These are phyloP conservation scores for Diaporthe caulivora DNA, from an alignment of 2,329 filamentous ascomycete genomes.

Conservation along the genomic window DNA sequence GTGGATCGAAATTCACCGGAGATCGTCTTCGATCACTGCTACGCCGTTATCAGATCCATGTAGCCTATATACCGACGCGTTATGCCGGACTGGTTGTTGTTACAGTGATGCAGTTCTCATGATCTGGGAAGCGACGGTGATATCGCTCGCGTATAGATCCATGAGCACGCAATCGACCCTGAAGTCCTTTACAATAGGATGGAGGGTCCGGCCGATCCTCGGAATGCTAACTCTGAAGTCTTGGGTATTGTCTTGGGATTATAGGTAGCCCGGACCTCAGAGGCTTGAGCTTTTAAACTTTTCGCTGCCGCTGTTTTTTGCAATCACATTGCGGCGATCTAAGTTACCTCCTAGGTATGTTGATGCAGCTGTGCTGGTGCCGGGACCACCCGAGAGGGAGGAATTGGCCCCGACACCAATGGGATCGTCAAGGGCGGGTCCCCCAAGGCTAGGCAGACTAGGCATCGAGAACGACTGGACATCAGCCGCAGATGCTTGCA, in stretches of 20 bases:
- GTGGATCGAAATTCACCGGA: constrained; percentile 3
- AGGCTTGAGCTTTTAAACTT: constrained; percentile 12
- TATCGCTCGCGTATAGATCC: neutral
- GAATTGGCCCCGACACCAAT: neutral
- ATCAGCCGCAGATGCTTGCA: constrained; percentile 3
- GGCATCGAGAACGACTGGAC: neutral
- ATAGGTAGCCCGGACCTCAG: neutral
- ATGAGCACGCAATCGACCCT: constrained; percentile 18
- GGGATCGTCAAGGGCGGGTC: neutral
- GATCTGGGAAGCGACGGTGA: constrained; percentile 9
- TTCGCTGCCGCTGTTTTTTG: neutral
- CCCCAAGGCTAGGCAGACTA: constrained; percentile 21
- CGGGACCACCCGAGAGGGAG: constrained; percentile 20
- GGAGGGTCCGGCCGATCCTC: neutral
- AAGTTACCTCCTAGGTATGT: neutral
- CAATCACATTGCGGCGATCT: neutral
- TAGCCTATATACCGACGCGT: constrained; percentile 2
- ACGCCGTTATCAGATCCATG: constrained; percentile 4
- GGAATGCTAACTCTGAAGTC: constrained; percentile 10
- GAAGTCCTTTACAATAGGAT: neutral
- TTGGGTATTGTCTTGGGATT: constrained; percentile 16
- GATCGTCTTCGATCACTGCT: neutral
- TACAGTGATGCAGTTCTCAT: neutral
- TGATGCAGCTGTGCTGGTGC: constrained; percentile 1
- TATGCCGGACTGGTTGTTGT: neutral